Base-by-base conservation (phyloP, 2,329 filamentous ascomycete species). In the Penicillium hesseltinei region DNA sequence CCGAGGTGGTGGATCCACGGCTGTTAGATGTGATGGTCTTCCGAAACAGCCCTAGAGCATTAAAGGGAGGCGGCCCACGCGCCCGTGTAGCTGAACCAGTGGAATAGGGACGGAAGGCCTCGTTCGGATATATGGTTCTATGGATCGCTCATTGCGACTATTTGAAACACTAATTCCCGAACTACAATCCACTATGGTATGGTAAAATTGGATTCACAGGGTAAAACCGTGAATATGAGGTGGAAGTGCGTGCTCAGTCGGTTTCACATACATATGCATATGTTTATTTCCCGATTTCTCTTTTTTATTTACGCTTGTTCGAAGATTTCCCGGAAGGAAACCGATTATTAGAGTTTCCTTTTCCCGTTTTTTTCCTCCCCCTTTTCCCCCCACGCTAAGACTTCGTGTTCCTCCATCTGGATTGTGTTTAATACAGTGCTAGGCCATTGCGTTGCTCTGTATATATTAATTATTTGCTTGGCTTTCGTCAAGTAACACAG, bases 11-110 rank as follows among this genome's bases (percentile, higher is more conserved):
- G 46, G 46, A 51, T 35, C 45, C 31, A 38, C 56, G 56, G 51
- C 48, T 49, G 43, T 40, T 58, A 52, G 58, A 58, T n/a, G n/a
- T n/a, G n/a, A n/a, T 52, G 38, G 46, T 43, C 36, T 50, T 36
- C 42, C 27, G 40, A 39, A 45, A 51, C 21, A 29, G 31, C 31
- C 29, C 10, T 29, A 5, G 29, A 29, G 2, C 5, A 31, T 31
- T 11, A 29, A 5, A 7, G 15, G 36, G 51, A 53, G n/a, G 39
- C 21, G 38, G 45, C 50, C 40, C 40, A 36, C 19, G 29, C 23
- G 13, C 35, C 45, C 31, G 29, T 43, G 11, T 31, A 29, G 7
- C 19, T 46, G 44, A 33, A 46, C 21, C 9, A 43, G 23, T 8
- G 23, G 23, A 10, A 15, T 21, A 21, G 17, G 8, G 33, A 36